Evolutionary conservation across 83 land plant species (phyloP), one percentile per base, ranked within the genome.

Genomic region (Thuja plicata): DNA sequence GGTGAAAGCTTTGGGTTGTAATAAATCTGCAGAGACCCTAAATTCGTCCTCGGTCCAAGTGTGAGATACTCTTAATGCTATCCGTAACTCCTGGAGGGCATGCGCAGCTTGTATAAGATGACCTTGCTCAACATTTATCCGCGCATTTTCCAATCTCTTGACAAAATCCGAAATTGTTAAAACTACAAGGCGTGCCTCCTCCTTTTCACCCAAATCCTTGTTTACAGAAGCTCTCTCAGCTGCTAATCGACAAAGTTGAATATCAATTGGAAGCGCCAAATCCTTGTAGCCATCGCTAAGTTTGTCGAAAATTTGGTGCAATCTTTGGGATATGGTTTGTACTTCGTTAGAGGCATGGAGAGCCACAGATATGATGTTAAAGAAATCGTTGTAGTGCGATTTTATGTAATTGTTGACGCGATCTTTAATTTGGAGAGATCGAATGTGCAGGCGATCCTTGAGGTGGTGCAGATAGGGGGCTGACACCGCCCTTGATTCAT

Each of bases 381-480:
- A 70, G 92, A 97, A 94, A 84, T 94, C 89, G 43, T 50, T 54
- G 89, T 89, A 92, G 92, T 94, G 92, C 40, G 89, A 78, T 82
- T 84, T 87, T 80, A 96, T 50, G 93, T 92, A 93, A 57, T 55
- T 54, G 73, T 87, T 91, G 87, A 96, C 93, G 17, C 87, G 89
- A 89, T 90, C 88, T 86, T 97, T 96, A 92, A 97, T 94, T 83
- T 91, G 90, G 52, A 91, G 93, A 43, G 98, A 93, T 86, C 93
- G 94, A 24, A 89, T 30, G 35, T 94, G 90, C 52, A 97, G 91
- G 86, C 94, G 92, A 76, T 92, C 92, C 91, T 94, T 90, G 88
- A 97, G 94, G 82, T 93, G 95, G 91, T 92, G 98, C 88, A 97
- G 96, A 90, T 97, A 98, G 35, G 98, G 96, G 41, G 97, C 95